Percentiles rank a stretch among this genome's conserved stretches.
phyloP scores from a whole-genome alignment of 306 rosid species.

The Castanospermum australe region DNA sequence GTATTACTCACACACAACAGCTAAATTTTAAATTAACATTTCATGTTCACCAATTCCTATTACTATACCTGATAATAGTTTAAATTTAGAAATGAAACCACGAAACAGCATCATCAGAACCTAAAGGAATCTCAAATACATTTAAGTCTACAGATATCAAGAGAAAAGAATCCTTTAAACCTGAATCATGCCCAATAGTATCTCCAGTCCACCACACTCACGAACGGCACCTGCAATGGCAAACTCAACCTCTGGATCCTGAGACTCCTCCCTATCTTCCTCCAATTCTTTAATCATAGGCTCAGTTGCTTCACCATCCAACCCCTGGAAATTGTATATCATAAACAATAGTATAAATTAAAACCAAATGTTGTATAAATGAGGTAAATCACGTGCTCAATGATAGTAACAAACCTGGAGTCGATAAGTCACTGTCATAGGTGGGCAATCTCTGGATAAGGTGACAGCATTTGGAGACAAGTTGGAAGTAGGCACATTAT shows the following conservation, averaged over 20 bases:
- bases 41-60: neutral
- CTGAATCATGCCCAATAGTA: slow-evolving; percentile 87
- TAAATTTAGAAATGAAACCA: neutral
- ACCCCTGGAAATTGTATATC: slow-evolving; percentile 56
- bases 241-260: slow-evolving; percentile 98
- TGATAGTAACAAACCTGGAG: slow-evolving; percentile 78
- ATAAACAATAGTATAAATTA: slow-evolving; percentile 1
- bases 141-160: neutral
- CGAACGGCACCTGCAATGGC: slow-evolving; percentile 96
- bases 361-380: slow-evolving; percentile 18
- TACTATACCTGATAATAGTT: neutral
- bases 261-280: slow-evolving; percentile 97
- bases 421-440: slow-evolving; percentile 95
- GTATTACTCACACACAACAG: neutral
- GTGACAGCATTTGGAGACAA: slow-evolving; percentile 59
- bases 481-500: slow-evolving; percentile 58
- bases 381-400: slow-evolving; percentile 4
- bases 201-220: slow-evolving; percentile 90
- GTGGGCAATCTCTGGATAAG: slow-evolving; percentile 82
- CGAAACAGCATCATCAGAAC: neutral
- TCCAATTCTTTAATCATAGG: slow-evolving; percentile 98
- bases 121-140: neutral
- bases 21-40: neutral
- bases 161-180: slow-evolving; percentile 38
- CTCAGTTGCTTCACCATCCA: slow-evolving; percentile 99